A percentile compares a stretch with the other conserved stretches of the same genome.
phyloP scores from a whole-genome alignment of 208 protist genomes.

The Leishmania mexicana region DNA sequence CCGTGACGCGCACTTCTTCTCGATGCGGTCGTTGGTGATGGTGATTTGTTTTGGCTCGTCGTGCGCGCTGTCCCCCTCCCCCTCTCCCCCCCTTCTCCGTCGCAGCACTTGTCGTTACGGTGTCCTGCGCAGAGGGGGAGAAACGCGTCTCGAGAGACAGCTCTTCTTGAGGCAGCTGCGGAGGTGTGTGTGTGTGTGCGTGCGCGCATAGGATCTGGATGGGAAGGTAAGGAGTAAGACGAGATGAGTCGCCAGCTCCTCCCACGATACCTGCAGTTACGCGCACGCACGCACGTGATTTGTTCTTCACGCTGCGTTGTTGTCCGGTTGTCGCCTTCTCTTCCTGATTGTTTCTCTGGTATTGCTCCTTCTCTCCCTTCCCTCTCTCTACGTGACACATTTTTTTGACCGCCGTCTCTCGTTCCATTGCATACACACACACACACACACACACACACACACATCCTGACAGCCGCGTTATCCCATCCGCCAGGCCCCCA shows the following conservation, averaged over 20 bases:
- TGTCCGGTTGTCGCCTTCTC: background rate
- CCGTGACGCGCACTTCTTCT: background rate
- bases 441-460: background rate
- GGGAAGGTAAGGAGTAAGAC: background rate
- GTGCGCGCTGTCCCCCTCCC: background rate
- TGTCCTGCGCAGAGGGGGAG: background rate
- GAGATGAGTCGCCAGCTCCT: background rate
- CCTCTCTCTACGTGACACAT: constrained; percentile 3
- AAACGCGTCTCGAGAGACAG: background rate
- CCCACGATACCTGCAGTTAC: background rate
- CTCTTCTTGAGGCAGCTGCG: background rate
- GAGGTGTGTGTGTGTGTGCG: background rate
- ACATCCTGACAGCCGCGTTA: background rate
- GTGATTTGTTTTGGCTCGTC: background rate
- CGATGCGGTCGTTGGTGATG: background rate
- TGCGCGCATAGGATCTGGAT: background rate
- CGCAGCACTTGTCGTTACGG: background rate
- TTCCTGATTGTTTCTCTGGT: background rate
- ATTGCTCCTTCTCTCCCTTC: background rate
- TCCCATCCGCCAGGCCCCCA: background rate
- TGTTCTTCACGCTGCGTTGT: background rate
- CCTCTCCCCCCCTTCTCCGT: background rate
- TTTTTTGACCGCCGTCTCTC: constrained; percentile 11
- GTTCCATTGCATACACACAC: background rate
- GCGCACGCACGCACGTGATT: background rate